These are phyloP conservation scores for Globisporangium barbulae DNA, from an alignment of 352 stramenopile genomes.

Conservation along the genomic window DNA sequence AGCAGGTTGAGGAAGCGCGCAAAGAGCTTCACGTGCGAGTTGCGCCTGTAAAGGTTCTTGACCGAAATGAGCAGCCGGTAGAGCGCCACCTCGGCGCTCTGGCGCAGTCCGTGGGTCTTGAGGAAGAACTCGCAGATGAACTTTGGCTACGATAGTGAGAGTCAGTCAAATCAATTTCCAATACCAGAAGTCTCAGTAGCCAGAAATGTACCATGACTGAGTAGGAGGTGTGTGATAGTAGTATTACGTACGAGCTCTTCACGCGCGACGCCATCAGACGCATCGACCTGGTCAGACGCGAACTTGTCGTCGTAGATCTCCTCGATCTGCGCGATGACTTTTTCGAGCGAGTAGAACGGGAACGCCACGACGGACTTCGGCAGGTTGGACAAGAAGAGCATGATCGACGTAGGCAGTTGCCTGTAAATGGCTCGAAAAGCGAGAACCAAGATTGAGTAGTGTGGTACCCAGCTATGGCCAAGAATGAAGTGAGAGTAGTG, in stretches of 20 bases:
- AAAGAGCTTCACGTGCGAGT: slow-evolving; percentile 63
- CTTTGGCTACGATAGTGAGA: slow-evolving; percentile 32
- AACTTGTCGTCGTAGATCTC: slow-evolving; percentile 81
- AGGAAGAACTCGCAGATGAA: slow-evolving; percentile 77
- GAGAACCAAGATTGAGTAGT: too few relatives aligned
- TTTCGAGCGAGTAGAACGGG: slow-evolving; percentile 49
- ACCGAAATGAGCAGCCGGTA: slow-evolving; percentile 72
- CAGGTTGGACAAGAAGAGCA: slow-evolving; percentile 70
- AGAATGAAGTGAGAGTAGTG: too few relatives aligned
- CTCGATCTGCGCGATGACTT: slow-evolving; percentile 59
- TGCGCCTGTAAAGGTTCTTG: slow-evolving; percentile 46
- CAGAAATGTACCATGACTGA: too few relatives aligned
- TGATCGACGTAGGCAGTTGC: slow-evolving; percentile 42
- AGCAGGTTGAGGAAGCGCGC: slow-evolving; percentile 59
- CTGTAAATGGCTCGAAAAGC: slow-evolving; percentile 16
- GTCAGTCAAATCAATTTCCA: neutral
- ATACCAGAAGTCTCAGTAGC: neutral
- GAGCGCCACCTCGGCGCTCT: slow-evolving; percentile 60
- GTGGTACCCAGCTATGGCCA: too few relatives aligned
- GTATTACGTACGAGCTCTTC: slow-evolving; percentile 44
- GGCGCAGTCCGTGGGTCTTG: slow-evolving; percentile 56
- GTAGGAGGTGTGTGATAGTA: too few relatives aligned
- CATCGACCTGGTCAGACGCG: slow-evolving; percentile 48
- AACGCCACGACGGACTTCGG: slow-evolving; percentile 71
- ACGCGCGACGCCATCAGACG: slow-evolving; percentile 52